phyloP scores from a whole-genome alignment of 768 basidiomycete genomes.

The Hygrocybe coccinea region DNA sequence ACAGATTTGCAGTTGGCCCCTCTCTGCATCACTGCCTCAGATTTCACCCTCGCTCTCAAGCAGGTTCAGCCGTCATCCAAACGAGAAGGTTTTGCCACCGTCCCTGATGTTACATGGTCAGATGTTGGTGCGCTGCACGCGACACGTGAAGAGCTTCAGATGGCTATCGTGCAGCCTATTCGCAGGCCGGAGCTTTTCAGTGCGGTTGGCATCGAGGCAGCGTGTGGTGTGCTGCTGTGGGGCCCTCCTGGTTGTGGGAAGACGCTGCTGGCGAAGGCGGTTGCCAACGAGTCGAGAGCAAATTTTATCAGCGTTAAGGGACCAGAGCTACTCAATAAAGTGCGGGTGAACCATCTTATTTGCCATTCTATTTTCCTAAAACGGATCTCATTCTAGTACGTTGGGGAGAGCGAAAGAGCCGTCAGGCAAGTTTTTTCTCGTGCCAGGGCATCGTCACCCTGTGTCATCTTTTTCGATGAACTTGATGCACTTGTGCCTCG shows the following conservation, averaged over 20 bases:
- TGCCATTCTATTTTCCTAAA: not conserved
- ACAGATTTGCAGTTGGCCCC: conserved; percentile 74
- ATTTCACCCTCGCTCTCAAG: conserved; percentile 78
- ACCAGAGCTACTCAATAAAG: conserved; percentile 95
- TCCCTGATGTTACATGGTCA: conserved; percentile 92
- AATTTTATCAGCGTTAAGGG: conserved; percentile 99
- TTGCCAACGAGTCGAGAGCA: conserved; percentile 91
- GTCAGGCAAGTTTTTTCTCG: conserved; percentile 93
- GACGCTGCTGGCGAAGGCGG: conserved; percentile 95
- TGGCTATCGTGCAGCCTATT: conserved; percentile 97
- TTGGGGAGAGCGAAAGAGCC: conserved; percentile 94
- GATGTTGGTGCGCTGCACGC: conserved; percentile 89
- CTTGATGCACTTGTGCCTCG: conserved; percentile 88
- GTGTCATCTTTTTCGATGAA: conserved; percentile 95
- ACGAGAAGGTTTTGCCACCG: conserved; percentile 95
- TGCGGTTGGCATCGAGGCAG: conserved; percentile 82
- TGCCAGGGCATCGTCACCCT: conserved; percentile 89
- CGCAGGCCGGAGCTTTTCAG: conserved; percentile 83
- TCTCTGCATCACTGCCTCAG: conserved; percentile 71
- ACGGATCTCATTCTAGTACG: conserved; percentile 55
- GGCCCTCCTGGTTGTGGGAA: conserved; percentile 99
- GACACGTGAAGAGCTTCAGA: conserved; percentile 87
- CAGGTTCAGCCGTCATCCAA: conserved; percentile 94
- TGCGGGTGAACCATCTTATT: conserved; percentile 26
- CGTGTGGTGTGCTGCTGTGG: conserved; percentile 96